Conservation (phyloP, 2,329 filamentous ascomycete genomes). For the Rhynchosporium secalis region DNA sequence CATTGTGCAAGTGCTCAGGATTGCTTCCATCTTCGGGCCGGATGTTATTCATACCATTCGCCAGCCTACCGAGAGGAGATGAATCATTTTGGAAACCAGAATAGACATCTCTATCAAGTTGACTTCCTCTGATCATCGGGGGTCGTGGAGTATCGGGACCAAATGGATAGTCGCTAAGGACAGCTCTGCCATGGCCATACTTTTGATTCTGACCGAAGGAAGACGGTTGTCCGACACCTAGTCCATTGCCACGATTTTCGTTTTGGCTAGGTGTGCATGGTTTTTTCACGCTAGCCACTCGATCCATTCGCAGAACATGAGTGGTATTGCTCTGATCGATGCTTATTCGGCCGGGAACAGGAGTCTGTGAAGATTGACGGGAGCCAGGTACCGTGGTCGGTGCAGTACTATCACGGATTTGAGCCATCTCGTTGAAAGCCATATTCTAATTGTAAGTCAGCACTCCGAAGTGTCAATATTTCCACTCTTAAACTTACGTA, state of each 20-base stretch:
- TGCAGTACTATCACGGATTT: neutral
- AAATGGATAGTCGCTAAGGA: neutral
- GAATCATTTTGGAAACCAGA: neutral
- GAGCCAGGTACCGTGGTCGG: neutral
- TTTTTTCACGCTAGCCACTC: neutral
- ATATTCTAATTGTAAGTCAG: neutral
- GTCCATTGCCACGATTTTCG: neutral
- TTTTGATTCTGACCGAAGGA: neutral
- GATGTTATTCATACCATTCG: neutral
- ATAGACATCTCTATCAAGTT: neutral
- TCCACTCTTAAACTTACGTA: neutral
- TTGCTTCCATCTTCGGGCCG: neutral
- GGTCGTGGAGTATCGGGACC: neutral
- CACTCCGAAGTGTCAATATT: neutral
- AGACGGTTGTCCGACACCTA: neutral
- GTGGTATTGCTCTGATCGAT: neutral
- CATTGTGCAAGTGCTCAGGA: neutral
- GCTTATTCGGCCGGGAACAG: neutral
- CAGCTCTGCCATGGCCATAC: neutral
- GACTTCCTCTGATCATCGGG: neutral
- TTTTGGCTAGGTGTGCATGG: neutral
- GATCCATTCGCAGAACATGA: neutral
- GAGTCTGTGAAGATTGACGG: neutral
- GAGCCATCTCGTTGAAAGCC: neutral
- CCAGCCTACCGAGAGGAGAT: neutral